Percentiles rank a stretch among this genome's conserved stretches.
Conservation (phyloP, 257 asterid species). For the Nicotiana knightiana region DNA sequence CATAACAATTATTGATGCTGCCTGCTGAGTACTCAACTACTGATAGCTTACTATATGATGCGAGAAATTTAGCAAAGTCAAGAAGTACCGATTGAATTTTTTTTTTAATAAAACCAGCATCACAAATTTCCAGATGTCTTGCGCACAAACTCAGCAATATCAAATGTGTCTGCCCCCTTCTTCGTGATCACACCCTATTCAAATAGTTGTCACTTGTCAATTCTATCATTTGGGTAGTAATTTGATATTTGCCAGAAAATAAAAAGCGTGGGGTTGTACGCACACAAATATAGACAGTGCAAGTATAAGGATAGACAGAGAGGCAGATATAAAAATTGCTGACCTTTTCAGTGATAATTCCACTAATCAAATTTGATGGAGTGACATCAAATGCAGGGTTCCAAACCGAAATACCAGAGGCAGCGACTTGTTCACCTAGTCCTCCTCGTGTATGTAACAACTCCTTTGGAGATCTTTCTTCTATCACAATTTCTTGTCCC, state of each 20-base stretch:
- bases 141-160: constrained; percentile 44
- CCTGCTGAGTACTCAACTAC: neutral
- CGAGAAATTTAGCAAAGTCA: neutral
- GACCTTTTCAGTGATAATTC: constrained; percentile 86
- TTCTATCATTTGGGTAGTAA: neutral
- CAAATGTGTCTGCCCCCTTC: constrained; percentile 50
- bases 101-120: neutral
- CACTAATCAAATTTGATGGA: constrained; percentile 70
- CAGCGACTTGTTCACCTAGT: constrained; percentile 89
- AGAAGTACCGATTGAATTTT: neutral
- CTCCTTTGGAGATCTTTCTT: constrained; percentile 88
- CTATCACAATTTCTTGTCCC: constrained; percentile 78
- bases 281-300: neutral
- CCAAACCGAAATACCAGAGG: constrained; percentile 93
- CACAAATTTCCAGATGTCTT: constrained; percentile 12
- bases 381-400: constrained; percentile 97
- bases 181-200: constrained; percentile 74
- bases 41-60: neutral
- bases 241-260: neutral
- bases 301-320: neutral
- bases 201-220: constrained; percentile 8
- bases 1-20: neutral
- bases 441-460: constrained; percentile 75
- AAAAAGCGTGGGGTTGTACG: neutral
- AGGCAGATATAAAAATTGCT: constrained; percentile 15